A percentile compares a stretch with the other conserved stretches of the same genome.
phyloP scores from a whole-genome alignment of 371 early-diverging fungal genomes.

The Mortierella sp. region DNA sequence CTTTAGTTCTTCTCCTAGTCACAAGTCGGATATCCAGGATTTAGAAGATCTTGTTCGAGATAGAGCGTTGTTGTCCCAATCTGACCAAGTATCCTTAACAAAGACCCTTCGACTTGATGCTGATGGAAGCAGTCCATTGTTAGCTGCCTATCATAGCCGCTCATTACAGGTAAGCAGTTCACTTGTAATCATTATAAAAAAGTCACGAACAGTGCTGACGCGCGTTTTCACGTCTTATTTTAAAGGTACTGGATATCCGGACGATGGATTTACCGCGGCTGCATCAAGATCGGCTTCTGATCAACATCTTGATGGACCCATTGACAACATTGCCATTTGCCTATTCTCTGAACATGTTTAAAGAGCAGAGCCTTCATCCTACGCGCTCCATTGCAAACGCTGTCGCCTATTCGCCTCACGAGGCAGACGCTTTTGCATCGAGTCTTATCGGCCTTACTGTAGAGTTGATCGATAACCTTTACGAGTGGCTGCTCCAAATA shows the following conservation, averaged over 20 bases:
- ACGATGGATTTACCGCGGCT: constrained; percentile 37
- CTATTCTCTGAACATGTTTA: constrained; percentile 31
- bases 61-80: constrained; percentile 4
- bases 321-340: constrained; percentile 33
- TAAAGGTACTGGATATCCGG: constrained; percentile 26
- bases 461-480: constrained; percentile 37
- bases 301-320: constrained; percentile 42
- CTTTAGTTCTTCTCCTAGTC: constrained; percentile 4
- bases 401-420: not conserved
- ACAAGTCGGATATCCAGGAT: constrained; percentile 41
- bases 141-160: constrained; percentile 15
- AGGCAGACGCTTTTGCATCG: not conserved
- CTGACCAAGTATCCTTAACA: constrained; percentile 6
- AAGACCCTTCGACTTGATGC: constrained; percentile 16
- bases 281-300: constrained; percentile 22
- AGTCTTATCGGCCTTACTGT: constrained; percentile 14
- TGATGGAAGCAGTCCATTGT: constrained; percentile 17
- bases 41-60: constrained; percentile 60
- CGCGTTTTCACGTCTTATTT: not conserved
- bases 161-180: constrained; percentile 20
- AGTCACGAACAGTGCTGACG: not conserved
- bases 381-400: constrained; percentile 10
- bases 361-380: constrained; percentile 18
- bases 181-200: not conserved
- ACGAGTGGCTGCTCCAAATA: constrained; percentile 28